These are phyloP conservation scores for Mycena crocata DNA, from an alignment of 768 basidiomycete genomes.

Conservation along the genomic window DNA sequence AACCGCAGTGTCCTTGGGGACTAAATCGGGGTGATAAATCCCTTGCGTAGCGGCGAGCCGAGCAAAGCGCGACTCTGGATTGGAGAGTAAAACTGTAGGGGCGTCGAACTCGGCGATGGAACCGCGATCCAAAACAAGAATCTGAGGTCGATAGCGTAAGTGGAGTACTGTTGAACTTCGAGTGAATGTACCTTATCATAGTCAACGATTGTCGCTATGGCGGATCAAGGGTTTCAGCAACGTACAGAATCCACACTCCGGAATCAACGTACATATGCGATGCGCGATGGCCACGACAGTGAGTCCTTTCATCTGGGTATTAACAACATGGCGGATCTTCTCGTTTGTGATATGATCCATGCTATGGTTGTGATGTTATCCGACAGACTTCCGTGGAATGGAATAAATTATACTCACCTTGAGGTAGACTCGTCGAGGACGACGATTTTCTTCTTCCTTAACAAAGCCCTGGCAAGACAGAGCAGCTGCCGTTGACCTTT, in stretches of 20 bases:
- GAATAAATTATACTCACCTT: background rate
- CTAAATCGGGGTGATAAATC: constrained; percentile 24
- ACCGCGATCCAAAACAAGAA: constrained; percentile 23
- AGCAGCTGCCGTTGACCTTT: constrained; percentile 29
- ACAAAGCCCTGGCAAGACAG: constrained; percentile 24
- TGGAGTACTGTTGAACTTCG: background rate
- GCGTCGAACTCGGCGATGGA: constrained; percentile 25
- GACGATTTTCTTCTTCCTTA: constrained; percentile 23
- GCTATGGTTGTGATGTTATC: background rate
- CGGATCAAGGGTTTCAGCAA: background rate
- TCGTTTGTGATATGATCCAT: constrained; percentile 30
- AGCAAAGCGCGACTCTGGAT: constrained; percentile 26
- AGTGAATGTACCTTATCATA: constrained; percentile 21
- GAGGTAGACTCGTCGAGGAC: constrained; percentile 29
- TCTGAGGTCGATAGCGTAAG: background rate
- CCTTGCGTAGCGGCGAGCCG: constrained; percentile 25
- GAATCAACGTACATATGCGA: constrained; percentile 28
- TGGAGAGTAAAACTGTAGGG: constrained; percentile 13
- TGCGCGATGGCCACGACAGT: constrained; percentile 26
- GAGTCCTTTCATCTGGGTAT: constrained; percentile 24
- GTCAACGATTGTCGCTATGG: constrained; percentile 25
- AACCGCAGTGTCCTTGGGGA: constrained; percentile 11
- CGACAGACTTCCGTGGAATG: background rate
- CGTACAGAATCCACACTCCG: background rate
- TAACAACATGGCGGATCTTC: constrained; percentile 27